A percentile compares a stretch with the other conserved stretches of the same genome.
phyloP scores from a whole-genome alignment of 805 yeast genomes.

The Zygosaccharomyces kombuchaensis region DNA sequence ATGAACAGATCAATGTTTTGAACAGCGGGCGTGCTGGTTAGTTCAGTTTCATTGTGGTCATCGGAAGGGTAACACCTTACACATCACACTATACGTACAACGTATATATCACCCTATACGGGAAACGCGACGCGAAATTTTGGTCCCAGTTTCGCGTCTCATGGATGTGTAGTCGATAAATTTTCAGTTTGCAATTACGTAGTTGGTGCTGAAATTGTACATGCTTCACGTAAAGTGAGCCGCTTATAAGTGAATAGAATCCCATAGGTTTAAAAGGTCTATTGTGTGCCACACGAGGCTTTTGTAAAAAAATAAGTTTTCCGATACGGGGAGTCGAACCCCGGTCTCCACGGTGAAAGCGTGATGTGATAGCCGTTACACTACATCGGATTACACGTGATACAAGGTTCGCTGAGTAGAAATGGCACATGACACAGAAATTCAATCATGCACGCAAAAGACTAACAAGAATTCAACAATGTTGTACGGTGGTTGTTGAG shows the following conservation, averaged over 20 bases:
- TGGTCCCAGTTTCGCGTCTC: background rate
- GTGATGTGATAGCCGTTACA: slow-evolving; percentile 33
- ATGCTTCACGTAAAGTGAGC: too few species aligned
- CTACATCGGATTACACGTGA: slow-evolving; percentile 23
- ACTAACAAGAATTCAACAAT: too few species aligned
- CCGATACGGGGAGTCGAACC: slow-evolving; percentile 33
- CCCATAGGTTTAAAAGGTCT: too few species aligned
- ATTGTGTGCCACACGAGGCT: too few species aligned
- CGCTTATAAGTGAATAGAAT: too few species aligned
- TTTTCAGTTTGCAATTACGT: too few species aligned
- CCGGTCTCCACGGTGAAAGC: slow-evolving; percentile 34
- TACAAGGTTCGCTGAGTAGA: background rate
- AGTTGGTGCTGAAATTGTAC: too few species aligned
- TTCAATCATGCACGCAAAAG: too few species aligned
- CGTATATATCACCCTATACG: too few species aligned
- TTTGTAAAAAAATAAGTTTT: slow-evolving; percentile 5
- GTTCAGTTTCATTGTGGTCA: background rate
- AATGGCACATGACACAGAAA: too few species aligned
- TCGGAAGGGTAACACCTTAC: background rate
- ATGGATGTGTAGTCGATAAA: too few species aligned
- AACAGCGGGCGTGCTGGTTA: slow-evolving; percentile 3
- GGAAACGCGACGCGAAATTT: background rate
- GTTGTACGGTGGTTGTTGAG: too few species aligned
- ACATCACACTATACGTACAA: background rate
- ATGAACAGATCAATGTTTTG: slow-evolving; percentile 4